Evolutionary conservation across 331 rosid genomes (phyloP).

Genomic region (Acacia concinna): DNA sequence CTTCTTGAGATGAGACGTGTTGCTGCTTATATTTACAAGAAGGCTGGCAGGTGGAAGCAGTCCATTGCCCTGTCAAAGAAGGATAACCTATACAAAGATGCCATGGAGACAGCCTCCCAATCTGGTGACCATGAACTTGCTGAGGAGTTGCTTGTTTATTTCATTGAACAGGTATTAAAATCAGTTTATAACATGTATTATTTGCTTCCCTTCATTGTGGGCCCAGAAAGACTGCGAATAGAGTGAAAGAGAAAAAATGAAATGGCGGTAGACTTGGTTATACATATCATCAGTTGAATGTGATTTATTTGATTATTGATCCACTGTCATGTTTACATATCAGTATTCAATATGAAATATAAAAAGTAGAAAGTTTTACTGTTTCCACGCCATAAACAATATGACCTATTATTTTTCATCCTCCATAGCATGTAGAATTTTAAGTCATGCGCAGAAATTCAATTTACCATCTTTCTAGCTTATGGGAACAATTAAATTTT

Average conservation of each 20-base stretch:
- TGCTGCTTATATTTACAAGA: conserved; percentile 93
- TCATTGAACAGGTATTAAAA: conserved; percentile 79
- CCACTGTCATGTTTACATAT: not conserved
- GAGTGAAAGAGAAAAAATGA: not conserved
- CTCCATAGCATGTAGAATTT: conserved; percentile 24
- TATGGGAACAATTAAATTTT: not conserved
- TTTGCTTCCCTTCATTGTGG: not conserved
- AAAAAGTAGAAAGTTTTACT: not conserved
- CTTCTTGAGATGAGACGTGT: conserved; percentile 96
- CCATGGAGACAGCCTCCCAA: conserved; percentile 95
- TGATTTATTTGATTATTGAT: conserved; percentile 17
- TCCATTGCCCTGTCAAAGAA: conserved; percentile 92
- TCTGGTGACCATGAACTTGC: conserved; percentile 96
- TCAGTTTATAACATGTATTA: conserved; percentile 10
- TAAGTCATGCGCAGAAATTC: conserved; percentile 15
- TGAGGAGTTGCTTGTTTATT: conserved; percentile 90
- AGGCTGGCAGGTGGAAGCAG: conserved; percentile 96
- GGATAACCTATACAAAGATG: conserved; percentile 93
- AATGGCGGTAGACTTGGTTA: not conserved
- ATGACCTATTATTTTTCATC: not conserved
- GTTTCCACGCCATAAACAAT: not conserved
- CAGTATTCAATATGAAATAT: not conserved
- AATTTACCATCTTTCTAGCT: not conserved
- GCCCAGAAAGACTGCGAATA: not conserved
- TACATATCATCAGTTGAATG: not conserved